phyloP scores from a whole-genome alignment of 805 yeast genomes.

The Yamadazyma akitaensis region DNA sequence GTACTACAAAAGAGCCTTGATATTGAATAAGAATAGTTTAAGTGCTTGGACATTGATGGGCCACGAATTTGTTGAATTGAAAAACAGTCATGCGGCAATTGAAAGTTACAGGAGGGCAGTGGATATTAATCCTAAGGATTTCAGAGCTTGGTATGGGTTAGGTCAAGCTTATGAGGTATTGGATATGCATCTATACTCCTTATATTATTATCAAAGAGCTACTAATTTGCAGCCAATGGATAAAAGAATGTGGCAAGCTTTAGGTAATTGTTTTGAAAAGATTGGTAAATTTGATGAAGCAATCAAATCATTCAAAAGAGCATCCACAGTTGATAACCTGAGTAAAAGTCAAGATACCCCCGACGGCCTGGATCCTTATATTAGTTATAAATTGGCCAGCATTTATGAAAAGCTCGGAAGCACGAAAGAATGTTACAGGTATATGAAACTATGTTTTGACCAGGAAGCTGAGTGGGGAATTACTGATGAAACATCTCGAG shows the following conservation, averaged over 20 bases:
- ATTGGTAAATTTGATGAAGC: slow-evolving; percentile 69
- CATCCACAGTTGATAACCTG: slow-evolving; percentile 48
- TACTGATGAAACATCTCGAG: slow-evolving; percentile 72
- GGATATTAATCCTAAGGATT: slow-evolving; percentile 83
- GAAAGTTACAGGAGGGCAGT: slow-evolving; percentile 93
- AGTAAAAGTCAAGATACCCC: slow-evolving; percentile 13
- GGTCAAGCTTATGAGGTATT: slow-evolving; percentile 98
- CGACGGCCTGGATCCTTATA: slow-evolving; percentile 37
- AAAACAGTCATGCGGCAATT: slow-evolving; percentile 96
- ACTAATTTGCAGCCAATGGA: slow-evolving; percentile 85
- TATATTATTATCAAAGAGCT: slow-evolving; percentile 89
- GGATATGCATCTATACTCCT: slow-evolving; percentile 90
- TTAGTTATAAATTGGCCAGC: slow-evolving; percentile 64
- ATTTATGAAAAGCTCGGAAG: slow-evolving; percentile 60
- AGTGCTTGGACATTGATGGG: slow-evolving; percentile 99
- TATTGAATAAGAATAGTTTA: slow-evolving; percentile 72
- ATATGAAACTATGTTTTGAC: slow-evolving; percentile 66
- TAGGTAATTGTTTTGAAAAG: slow-evolving; percentile 85
- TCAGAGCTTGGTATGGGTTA: slow-evolving; percentile 96
- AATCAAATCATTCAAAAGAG: slow-evolving; percentile 76
- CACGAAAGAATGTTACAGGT: slow-evolving; percentile 48
- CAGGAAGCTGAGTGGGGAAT: slow-evolving; percentile 63
- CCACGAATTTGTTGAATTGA: slow-evolving; percentile 94
- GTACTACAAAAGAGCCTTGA: slow-evolving; percentile 86
- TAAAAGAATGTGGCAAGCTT: slow-evolving; percentile 93